A percentile compares a stretch with the other conserved stretches of the same genome.
phyloP scores from a whole-genome alignment of 768 basidiomycete genomes.

The Naematelia aurantialba region DNA sequence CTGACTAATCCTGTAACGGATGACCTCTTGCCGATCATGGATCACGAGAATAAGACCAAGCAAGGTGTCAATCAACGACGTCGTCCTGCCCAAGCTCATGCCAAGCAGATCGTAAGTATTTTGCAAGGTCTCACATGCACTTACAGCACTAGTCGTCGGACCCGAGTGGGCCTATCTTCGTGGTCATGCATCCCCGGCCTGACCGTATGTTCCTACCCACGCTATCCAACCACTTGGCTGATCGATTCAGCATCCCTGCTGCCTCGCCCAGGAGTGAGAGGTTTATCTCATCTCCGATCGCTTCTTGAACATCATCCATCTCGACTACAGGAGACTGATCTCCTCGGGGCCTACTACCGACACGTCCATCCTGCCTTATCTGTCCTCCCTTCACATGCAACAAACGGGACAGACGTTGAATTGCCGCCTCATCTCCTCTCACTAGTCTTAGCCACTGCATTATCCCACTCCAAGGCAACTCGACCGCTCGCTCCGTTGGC shows the following conservation, averaged over 20 bases:
- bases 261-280: slow-evolving; percentile 4
- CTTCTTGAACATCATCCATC: slow-evolving; percentile 16
- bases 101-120: slow-evolving; percentile 20
- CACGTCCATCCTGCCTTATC: slow-evolving; percentile 23
- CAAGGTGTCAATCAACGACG: slow-evolving; percentile 2
- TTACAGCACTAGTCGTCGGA: slow-evolving; percentile 15
- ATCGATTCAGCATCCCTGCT: not conserved
- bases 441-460: slow-evolving; percentile 10
- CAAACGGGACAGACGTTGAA: slow-evolving; percentile 3
- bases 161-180: slow-evolving; percentile 23
- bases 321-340: slow-evolving; percentile 13
- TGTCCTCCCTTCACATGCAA: slow-evolving; percentile 24
- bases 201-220: slow-evolving; percentile 20
- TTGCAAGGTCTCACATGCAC: not conserved
- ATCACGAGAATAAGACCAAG: slow-evolving; percentile 18
- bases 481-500: slow-evolving; percentile 14
- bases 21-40: slow-evolving; percentile 24
- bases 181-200: slow-evolving; percentile 20
- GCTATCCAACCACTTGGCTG: too few species aligned
- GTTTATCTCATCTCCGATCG: slow-evolving; percentile 15
- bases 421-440: slow-evolving; percentile 21
- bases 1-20: slow-evolving; percentile 24
- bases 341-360: slow-evolving; percentile 9
- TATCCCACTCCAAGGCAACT: slow-evolving; percentile 18
- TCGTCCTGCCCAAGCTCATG: not conserved